Percentiles rank a stretch among this genome's conserved stretches.
Conservation (phyloP, 2,329 filamentous ascomycete species). For the Phialemoniopsis sp. region DNA sequence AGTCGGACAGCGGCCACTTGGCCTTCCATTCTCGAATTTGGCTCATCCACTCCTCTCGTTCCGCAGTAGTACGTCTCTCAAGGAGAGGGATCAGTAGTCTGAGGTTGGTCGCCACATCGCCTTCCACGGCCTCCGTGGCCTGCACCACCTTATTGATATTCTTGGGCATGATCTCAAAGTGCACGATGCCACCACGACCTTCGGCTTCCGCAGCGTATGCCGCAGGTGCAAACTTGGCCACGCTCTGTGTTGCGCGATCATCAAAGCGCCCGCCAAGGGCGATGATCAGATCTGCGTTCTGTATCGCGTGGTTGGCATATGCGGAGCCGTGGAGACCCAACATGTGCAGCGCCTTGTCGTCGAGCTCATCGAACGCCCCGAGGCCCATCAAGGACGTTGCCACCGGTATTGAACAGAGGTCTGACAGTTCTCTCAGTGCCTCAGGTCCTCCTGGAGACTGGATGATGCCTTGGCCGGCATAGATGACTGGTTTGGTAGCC, state of each 20-base stretch:
- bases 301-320: slow-evolving; percentile 97
- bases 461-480: slow-evolving; percentile 88
- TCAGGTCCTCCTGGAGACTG: slow-evolving; percentile 73
- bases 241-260: slow-evolving; percentile 82
- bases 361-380: slow-evolving; percentile 87
- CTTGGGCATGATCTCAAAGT: slow-evolving; percentile 99
- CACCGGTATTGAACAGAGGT: slow-evolving; percentile 88
- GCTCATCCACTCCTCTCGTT: slow-evolving; percentile 80
- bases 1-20: slow-evolving; percentile 80
- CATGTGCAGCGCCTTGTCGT: slow-evolving; percentile 95
- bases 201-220: slow-evolving; percentile 82
- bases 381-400: slow-evolving; percentile 94
- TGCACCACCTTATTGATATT: slow-evolving; percentile 99
- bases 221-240: slow-evolving; percentile 83
- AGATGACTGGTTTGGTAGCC: slow-evolving; percentile 91
- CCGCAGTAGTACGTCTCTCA: slow-evolving; percentile 52
- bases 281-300: slow-evolving; percentile 93
- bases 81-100: slow-evolving; percentile 70
- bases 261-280: slow-evolving; percentile 93
- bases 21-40: slow-evolving; percentile 90
- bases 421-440: slow-evolving; percentile 78
- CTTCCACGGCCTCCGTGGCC: slow-evolving; percentile 91
- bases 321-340: slow-evolving; percentile 97
- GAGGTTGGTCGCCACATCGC: slow-evolving; percentile 81
- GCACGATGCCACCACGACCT: slow-evolving; percentile 87